Evolutionary conservation across 352 stramenopile genomes (phyloP).

Genomic region (Globisporangium emineosum): DNA sequence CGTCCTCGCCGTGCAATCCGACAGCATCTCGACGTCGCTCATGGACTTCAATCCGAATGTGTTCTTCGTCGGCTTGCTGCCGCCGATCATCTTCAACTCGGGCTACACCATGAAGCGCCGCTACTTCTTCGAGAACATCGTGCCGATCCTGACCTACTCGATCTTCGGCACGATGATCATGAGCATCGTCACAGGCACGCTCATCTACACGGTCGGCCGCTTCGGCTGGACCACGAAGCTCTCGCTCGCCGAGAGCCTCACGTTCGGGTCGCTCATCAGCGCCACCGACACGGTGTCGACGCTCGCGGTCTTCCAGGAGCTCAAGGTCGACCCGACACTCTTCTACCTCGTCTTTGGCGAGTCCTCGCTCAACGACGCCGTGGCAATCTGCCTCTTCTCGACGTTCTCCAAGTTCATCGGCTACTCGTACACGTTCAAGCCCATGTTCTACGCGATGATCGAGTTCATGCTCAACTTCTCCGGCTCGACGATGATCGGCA

Average conservation of each 20-base stretch:
- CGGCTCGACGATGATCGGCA: slow-evolving; percentile 86
- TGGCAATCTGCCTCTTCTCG: slow-evolving; percentile 92
- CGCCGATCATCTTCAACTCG: slow-evolving; percentile 95
- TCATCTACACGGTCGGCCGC: slow-evolving; percentile 71
- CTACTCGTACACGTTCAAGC: slow-evolving; percentile 75
- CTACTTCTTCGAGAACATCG: slow-evolving; percentile 92
- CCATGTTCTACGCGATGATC: slow-evolving; percentile 76
- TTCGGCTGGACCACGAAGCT: slow-evolving; percentile 67
- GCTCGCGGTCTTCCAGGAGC: slow-evolving; percentile 89
- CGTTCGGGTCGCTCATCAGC: slow-evolving; percentile 91
- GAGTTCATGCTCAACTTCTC: slow-evolving; percentile 90
- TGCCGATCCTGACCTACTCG: slow-evolving; percentile 87
- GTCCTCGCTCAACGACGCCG: slow-evolving; percentile 93
- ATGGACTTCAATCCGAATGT: slow-evolving; percentile 90
- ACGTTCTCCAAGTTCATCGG: slow-evolving; percentile 92
- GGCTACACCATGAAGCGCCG: slow-evolving; percentile 90
- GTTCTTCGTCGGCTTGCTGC: slow-evolving; percentile 92
- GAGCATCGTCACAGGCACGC: slow-evolving; percentile 77
- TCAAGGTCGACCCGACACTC: slow-evolving; percentile 87
- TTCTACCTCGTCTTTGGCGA: slow-evolving; percentile 97
- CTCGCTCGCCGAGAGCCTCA: slow-evolving; percentile 86
- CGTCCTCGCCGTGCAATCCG: slow-evolving; percentile 58
- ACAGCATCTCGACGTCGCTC: slow-evolving; percentile 63
- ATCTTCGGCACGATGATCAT: slow-evolving; percentile 90
- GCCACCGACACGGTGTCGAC: slow-evolving; percentile 93